Base-by-base conservation (phyloP, 805 yeast species). In the Alloascoidea hylecoeti region DNA sequence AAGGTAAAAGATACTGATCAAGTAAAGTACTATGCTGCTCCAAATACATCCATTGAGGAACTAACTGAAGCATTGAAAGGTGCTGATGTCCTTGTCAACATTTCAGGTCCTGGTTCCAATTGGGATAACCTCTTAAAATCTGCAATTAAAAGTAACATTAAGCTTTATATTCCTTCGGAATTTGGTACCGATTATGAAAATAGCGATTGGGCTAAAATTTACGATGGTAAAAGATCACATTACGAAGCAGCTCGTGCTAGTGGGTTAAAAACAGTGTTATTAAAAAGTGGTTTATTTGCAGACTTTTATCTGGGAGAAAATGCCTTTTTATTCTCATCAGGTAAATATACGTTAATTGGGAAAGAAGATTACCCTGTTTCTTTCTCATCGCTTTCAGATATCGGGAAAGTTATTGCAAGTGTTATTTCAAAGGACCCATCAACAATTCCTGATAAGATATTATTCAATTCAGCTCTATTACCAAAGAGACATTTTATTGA, bases 131-230 rank as follows among this genome's bases (percentile, higher is more conserved):
- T 56, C n/a, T 41, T 65, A 23, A 70, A 66, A 36, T 63, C 67
- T 4, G 64, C 65, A 2, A 49, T 51, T 5, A 53, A 48, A 18
- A 61, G 58, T 37, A 64, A 66, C 44, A 71, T 73, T 37, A 66
- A 67, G 48, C 49, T 72, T 23, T 75, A 63, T 55, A 65, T 74
- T 44, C 78, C 80, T 19, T 67, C 78, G 2, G 80, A 74, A 46
- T 76, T 69, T 46, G 85, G 83, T 33, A 46, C 60, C 16, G 73
- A 72, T 39, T 36, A 41, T 34, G 37, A 39, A 30, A 18, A 30
- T 18, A 32, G 35, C 15, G 37, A 33, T 4, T 38, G 34, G n/a
- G 18, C 15, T 19, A 14, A 23, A 18, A 36, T 34, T 13, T 37
- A 43, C 14, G 39, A 35, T 6, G 14, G 19, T 19, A 49, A 51